phyloP scores from a whole-genome alignment of 2,329 filamentous ascomycete species.

The Colletotrichum sp. region DNA sequence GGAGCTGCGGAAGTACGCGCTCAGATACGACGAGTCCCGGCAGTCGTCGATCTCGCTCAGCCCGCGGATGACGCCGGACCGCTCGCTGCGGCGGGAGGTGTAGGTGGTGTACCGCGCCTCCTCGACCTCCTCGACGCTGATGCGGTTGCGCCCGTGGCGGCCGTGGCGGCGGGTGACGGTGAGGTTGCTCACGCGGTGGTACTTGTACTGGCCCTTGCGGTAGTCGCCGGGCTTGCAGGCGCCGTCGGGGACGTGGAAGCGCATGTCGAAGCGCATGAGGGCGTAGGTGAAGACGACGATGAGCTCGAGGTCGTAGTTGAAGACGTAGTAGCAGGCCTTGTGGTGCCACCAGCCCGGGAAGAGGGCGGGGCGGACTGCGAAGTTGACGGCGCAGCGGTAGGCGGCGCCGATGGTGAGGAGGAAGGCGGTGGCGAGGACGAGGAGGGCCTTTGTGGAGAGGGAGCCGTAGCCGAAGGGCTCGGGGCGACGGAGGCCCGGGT shows the following conservation, averaged over 20 bases:
- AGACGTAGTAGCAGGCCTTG: constrained; percentile 78
- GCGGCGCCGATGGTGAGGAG: constrained; percentile 72
- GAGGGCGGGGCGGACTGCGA: constrained; percentile 48
- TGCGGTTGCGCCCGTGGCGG: neutral
- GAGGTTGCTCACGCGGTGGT: constrained; percentile 14
- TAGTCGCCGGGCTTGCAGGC: constrained; percentile 63
- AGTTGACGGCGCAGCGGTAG: constrained; percentile 69
- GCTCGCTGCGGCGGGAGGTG: constrained; percentile 29
- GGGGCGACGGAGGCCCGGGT: constrained; percentile 44
- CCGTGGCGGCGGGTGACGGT: neutral
- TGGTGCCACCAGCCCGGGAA: constrained; percentile 72
- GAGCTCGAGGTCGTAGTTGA: constrained; percentile 79
- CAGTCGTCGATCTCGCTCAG: neutral
- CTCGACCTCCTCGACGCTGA: constrained; percentile 25
- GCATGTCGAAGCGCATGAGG: constrained; percentile 71
- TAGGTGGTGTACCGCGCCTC: constrained; percentile 20
- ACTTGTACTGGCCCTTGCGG: constrained; percentile 23
- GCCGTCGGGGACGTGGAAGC: constrained; percentile 69
- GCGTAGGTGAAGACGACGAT: constrained; percentile 72
- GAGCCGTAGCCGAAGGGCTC: constrained; percentile 65
- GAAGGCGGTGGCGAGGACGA: constrained; percentile 63
- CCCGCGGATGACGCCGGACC: neutral
- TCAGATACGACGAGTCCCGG: neutral
- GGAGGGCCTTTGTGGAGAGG: constrained; percentile 68
- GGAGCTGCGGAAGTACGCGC: neutral